Conservation (phyloP, 139 green algal species). For the Pseudopediastrum boryanum region DNA sequence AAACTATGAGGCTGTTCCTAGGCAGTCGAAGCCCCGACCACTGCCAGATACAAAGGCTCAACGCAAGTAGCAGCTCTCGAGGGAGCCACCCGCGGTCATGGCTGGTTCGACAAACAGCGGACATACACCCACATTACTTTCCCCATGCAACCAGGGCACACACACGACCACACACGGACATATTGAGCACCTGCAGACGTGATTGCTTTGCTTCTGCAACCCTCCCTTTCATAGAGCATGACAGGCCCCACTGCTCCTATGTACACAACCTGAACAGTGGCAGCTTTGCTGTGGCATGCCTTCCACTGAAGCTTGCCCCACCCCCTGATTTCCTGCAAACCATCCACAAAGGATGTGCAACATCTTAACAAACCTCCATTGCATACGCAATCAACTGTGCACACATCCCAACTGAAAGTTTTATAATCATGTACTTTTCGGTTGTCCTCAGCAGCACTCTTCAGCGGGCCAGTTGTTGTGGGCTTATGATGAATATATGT, state of each 20-base stretch:
- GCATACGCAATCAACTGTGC: not conserved
- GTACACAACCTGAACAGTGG: not conserved
- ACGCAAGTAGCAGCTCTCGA: too few species aligned
- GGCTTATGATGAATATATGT: not conserved
- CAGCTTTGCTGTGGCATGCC: not conserved
- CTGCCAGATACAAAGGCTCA: too few species aligned
- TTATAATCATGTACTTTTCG: not conserved
- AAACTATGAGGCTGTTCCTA: too few species aligned
- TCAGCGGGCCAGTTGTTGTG: not conserved
- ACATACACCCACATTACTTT: too few species aligned
- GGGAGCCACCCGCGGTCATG: too few species aligned
- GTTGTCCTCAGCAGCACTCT: not conserved
- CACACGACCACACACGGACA: not conserved
- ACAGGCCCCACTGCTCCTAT: not conserved
- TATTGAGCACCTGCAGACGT: not conserved
- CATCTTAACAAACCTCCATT: not conserved
- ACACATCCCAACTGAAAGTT: not conserved
- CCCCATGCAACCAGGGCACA: not conserved
- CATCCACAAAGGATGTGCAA: not conserved
- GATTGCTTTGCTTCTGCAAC: not conserved
- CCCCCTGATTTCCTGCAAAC: not conserved
- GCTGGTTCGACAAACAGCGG: too few species aligned
- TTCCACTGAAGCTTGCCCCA: not conserved
- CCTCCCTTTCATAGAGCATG: not conserved
- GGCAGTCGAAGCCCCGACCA: too few species aligned